Conservation (phyloP, 2,329 filamentous ascomycete species). For the Cytospora schulzeri region DNA sequence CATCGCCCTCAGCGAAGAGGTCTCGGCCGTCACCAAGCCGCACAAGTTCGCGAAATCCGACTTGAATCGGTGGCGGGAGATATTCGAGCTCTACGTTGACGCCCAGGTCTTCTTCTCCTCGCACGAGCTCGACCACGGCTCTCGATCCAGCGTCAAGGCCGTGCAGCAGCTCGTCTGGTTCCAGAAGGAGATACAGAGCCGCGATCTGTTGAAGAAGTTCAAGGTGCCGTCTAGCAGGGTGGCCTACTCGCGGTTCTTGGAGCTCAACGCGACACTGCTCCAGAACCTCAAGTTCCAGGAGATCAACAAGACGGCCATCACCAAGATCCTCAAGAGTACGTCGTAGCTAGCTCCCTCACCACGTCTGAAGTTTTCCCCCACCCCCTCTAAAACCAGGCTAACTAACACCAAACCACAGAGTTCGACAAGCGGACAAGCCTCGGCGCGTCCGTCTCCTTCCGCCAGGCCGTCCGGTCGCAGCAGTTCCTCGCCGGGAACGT, state of each 20-base stretch:
- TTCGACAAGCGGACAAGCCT: conserved; percentile 85
- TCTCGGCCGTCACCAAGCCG: conserved; percentile 67
- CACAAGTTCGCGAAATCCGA: conserved; percentile 65
- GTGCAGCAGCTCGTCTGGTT: conserved; percentile 72
- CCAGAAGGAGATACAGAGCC: conserved; percentile 64
- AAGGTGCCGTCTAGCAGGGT: conserved; percentile 65
- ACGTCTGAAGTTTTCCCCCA: background rate
- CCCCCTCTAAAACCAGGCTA: too few relatives aligned
- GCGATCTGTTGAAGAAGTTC: conserved; percentile 62
- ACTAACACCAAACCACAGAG: conserved; percentile 54
- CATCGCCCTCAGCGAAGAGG: conserved; percentile 61
- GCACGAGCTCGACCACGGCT: conserved; percentile 69
- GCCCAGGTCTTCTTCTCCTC: conserved; percentile 82
- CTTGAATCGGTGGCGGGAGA: conserved; percentile 74
- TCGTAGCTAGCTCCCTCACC: conserved; percentile 8
- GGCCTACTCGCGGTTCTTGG: conserved; percentile 69
- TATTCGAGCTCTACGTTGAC: conserved; percentile 81
- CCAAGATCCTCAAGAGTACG: conserved; percentile 83
- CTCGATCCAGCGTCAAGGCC: conserved; percentile 66
- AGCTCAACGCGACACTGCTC: conserved; percentile 75
- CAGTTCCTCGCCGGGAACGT: conserved; percentile 67
- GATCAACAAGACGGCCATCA: conserved; percentile 75
- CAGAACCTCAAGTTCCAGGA: conserved; percentile 82
- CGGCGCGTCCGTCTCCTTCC: conserved; percentile 65
- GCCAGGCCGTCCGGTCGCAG: conserved; percentile 58